Base-by-base conservation (phyloP, 208 protist genomes). In the Angomonas desouzai region DNA sequence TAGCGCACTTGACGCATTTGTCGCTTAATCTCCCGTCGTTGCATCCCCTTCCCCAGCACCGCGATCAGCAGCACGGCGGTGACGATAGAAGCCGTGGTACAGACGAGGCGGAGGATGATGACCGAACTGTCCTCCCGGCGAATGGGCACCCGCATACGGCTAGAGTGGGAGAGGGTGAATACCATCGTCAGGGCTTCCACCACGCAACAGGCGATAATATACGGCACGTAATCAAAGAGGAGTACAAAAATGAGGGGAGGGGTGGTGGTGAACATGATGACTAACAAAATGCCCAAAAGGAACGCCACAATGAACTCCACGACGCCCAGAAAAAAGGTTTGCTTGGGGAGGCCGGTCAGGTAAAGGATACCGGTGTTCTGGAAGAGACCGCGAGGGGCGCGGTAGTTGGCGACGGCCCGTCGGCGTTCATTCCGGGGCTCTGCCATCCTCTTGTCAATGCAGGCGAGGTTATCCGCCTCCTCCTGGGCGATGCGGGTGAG, bases 381-480 rank as follows among this genome's bases (percentile, higher is more conserved):
- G 36, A 90, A 87, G 32, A 86, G 27, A 0, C 80, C 79, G 29
- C 57, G 34, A 1, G 82, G 77, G 3, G 79, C 74, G 0, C 66
- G 62, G 62, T 85, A 88, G 1, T 33, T 30, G 10, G 62, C 60
- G 20, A 66, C 68, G 55, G 68, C 74, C 53, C 73, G 75, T 1
- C 48, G 66, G 28, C 43, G 61, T 47, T 61, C 62, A 48, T 81
- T 77, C 0, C 58, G 56, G 6, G 3, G 45, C 4, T 23, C 9
- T 18, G 10, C 20, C 32, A 90, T 84, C 4, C 77, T 80, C n/a
- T 74, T 69, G 60, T 90, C 81, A 9, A 85, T 71, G 49, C 85
- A 86, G 29, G 88, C 45, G 20, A 94, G 74, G 58, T 81, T 66
- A 22, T 63, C 73, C 20, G 91, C 62, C 76, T 94, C 84, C 68